A percentile compares a stretch with the other conserved stretches of the same genome.
Conservation (phyloP, 1,139 yeast species). For the Zhuliangozyma blackwelliae region DNA sequence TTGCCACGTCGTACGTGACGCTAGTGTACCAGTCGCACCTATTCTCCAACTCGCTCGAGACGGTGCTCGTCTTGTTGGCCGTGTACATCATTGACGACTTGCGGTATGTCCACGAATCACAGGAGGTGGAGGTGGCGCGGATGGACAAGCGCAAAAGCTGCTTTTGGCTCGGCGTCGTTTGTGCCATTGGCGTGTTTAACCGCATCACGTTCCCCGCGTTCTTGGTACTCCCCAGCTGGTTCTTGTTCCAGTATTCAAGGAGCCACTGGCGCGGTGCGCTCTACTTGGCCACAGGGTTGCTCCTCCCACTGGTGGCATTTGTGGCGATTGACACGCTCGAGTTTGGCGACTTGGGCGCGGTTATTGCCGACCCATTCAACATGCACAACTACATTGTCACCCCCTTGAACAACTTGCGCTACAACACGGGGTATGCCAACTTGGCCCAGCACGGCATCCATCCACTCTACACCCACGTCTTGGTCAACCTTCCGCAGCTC, state of each 20-base stretch:
- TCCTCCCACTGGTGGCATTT: slow-evolving; percentile 31
- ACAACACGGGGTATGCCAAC: slow-evolving; percentile 59
- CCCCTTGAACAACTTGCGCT: slow-evolving; percentile 71
- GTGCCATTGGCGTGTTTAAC: slow-evolving; percentile 73
- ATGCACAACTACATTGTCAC: slow-evolving; percentile 43
- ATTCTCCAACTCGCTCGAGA: slow-evolving; percentile 84
- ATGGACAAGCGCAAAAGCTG: slow-evolving; percentile 9
- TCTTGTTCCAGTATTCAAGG: slow-evolving; percentile 32
- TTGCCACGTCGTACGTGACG: slow-evolving; percentile 75
- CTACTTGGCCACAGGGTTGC: slow-evolving; percentile 24
- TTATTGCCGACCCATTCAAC: slow-evolving; percentile 8
- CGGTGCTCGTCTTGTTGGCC: slow-evolving; percentile 56
- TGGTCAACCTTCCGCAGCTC: slow-evolving; percentile 73
- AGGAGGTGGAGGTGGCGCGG: slow-evolving; percentile 7
- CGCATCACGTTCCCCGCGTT: slow-evolving; percentile 81
- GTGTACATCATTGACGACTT: slow-evolving; percentile 49
- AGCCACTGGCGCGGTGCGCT: slow-evolving; percentile 22
- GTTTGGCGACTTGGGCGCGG: slow-evolving; percentile 7
- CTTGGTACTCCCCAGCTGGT: slow-evolving; percentile 55
- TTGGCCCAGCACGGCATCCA: slow-evolving; percentile 80
- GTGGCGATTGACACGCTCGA: slow-evolving; percentile 52
- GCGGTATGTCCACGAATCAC: slow-evolving; percentile 24
- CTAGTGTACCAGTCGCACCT: slow-evolving; percentile 82
- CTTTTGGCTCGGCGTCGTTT: slow-evolving; percentile 17
- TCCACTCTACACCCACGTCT: slow-evolving; percentile 66